Conservation (phyloP, 306 rosid species). For the Medicago arabica region DNA sequence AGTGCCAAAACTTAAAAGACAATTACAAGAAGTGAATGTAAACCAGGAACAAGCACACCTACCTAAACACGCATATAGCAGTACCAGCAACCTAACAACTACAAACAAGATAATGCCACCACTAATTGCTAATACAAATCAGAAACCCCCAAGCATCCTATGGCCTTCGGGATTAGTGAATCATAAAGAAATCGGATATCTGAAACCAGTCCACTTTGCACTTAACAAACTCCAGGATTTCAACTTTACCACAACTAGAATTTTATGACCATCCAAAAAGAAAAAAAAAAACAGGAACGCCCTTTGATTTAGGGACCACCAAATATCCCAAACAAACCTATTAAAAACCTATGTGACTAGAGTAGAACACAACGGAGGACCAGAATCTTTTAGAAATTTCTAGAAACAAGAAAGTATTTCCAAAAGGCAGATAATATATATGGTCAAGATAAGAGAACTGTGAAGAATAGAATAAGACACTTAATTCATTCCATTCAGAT, state of each 20-base stretch:
- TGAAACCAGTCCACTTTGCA: background rate
- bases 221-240: background rate
- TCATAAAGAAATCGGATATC: background rate
- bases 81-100: background rate
- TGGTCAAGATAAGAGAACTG: constrained; percentile 12
- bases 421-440: constrained; percentile 25
- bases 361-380: constrained; percentile 5
- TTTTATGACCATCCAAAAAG: background rate
- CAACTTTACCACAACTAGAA: background rate
- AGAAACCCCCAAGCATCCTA: background rate
- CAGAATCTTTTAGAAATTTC: constrained; percentile 34
- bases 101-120: background rate
- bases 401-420: constrained; percentile 22
- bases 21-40: background rate
- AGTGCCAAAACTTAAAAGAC: background rate
- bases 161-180: background rate
- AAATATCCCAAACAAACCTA: background rate
- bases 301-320: background rate
- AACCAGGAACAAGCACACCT: constrained; percentile 4
- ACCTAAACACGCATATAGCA: constrained; percentile 1
- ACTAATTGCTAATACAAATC: background rate
- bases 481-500: constrained; percentile 31
- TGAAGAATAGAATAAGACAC: constrained; percentile 16
- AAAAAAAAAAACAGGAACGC: background rate
- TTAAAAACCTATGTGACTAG: constrained; percentile 20